Base-by-base conservation (phyloP, 345 rosid genomes). In the Rhizophora mangle region DNA sequence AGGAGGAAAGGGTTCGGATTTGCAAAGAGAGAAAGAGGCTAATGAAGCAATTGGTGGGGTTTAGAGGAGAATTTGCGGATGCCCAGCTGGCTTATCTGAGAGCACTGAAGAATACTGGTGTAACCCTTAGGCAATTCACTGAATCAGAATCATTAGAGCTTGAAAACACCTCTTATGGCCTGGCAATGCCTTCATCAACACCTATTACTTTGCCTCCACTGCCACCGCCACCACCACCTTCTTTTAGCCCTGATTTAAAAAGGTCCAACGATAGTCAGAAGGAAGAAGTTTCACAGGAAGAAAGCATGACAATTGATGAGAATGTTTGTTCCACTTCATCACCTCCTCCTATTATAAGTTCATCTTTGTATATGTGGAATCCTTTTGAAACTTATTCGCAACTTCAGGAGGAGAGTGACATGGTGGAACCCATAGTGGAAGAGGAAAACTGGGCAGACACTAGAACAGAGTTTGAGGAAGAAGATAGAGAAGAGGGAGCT, bases 21-120 rank as follows among this genome's bases (percentile, higher is more conserved):
- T 91, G 92, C 76, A 91, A 85, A 82, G 91, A 87, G 82, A 82
- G 98, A 69, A 91, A 86, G 86, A 94, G 81, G 83, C 73, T 89
- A 55, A 88, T 91, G 97, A 91, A 87, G 67, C 85, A 85, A 63
- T 57, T 94, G 77, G 74, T 91, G 61, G 81, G 68, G 68, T 73
- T 74, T 76, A 85, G 98, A 74, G 85, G 73, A 66, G 93, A 94
- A 30, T 91, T 94, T 81, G 94, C 96, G 3, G 91, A 85, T 78
- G 88, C 96, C 6, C 92, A 88, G 9, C 62, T 87, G 76, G 82
- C 81, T 69, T 91, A 94, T 82, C 74, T 94, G 78, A 91, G 86
- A 78, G 89, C 96, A 60, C 67, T 94, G 71, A 91, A 87, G 82
- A 89, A 91, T 76, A 88, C 91, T 26, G 97, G 98, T 52, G 91